Percentiles rank a stretch among this genome's conserved stretches.
Conservation (phyloP, 306 rosid genomes). For the Glycine soja region DNA sequence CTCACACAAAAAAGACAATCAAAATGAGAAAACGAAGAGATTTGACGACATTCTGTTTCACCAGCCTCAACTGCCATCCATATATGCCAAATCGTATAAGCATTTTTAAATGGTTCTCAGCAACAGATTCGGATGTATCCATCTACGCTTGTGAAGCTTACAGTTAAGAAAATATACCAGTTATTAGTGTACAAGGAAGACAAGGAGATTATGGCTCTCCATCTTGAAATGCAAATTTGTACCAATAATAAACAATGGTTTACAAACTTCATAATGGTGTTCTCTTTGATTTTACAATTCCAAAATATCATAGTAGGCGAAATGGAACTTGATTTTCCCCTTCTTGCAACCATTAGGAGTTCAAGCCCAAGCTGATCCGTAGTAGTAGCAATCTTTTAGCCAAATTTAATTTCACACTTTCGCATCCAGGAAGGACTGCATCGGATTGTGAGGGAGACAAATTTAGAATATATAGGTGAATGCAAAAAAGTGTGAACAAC, state of each 20-base stretch:
- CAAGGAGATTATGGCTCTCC: slow-evolving; percentile 48
- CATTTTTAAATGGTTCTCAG: slow-evolving; percentile 48
- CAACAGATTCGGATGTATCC: slow-evolving; percentile 40
- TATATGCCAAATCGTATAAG: slow-evolving; percentile 37
- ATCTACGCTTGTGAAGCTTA: slow-evolving; percentile 44
- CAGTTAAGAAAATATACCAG: slow-evolving; percentile 47
- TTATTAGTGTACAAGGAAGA: slow-evolving; percentile 58
- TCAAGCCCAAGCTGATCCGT: slow-evolving; percentile 51
- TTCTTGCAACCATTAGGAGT: slow-evolving; percentile 45
- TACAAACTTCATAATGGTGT: slow-evolving; percentile 40
- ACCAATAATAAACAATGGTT: slow-evolving; percentile 48
- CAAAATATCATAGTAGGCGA: slow-evolving; percentile 48
- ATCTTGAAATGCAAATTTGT: slow-evolving; percentile 52
- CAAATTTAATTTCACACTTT: slow-evolving; percentile 54
- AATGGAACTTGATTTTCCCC: slow-evolving; percentile 49
- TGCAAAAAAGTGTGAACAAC: slow-evolving; percentile 7
- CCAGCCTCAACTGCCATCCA: slow-evolving; percentile 36
- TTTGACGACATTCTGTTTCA: neutral
- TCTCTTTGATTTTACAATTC: slow-evolving; percentile 48
- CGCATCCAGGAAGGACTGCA: slow-evolving; percentile 81
- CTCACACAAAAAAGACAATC: neutral
- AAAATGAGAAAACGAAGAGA: neutral
- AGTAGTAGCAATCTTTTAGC: slow-evolving; percentile 44
- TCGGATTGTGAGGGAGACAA: slow-evolving; percentile 21
- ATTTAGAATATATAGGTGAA: slow-evolving; percentile 1